Conservation (phyloP, 1,139 yeast species). For the Suhomyces bribrorum region DNA sequence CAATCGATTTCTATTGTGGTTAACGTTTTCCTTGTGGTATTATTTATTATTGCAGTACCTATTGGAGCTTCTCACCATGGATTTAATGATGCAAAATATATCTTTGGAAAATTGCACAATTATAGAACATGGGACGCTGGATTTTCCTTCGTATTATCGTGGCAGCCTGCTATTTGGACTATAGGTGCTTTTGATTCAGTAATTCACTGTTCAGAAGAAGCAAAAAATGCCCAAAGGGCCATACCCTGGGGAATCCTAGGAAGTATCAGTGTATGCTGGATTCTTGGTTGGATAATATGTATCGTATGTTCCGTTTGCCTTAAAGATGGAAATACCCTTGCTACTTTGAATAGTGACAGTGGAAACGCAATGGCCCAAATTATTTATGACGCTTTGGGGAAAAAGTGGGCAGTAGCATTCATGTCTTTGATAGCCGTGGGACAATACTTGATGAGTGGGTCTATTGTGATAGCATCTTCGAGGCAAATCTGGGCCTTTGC, state of each 20-base stretch:
- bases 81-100: slow-evolving; percentile 38
- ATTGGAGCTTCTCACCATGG: slow-evolving; percentile 44
- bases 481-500: slow-evolving; percentile 56
- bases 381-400: slow-evolving; percentile 64
- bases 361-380: slow-evolving; percentile 71
- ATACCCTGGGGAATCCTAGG: slow-evolving; percentile 41
- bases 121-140: slow-evolving; percentile 61
- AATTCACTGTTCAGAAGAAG: slow-evolving; percentile 36
- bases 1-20: slow-evolving; percentile 61
- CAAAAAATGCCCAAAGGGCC: slow-evolving; percentile 27
- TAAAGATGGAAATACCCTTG: slow-evolving; percentile 46
- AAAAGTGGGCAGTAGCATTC: slow-evolving; percentile 66
- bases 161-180: slow-evolving; percentile 38
- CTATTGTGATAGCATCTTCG: slow-evolving; percentile 51
- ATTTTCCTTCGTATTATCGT: slow-evolving; percentile 46
- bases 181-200: slow-evolving; percentile 36
- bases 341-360: slow-evolving; percentile 39
- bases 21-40: slow-evolving; percentile 54
- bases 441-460: slow-evolving; percentile 67
- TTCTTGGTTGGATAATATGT: slow-evolving; percentile 60
- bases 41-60: slow-evolving; percentile 73
- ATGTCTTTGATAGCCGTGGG: slow-evolving; percentile 60
- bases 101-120: slow-evolving; percentile 58
- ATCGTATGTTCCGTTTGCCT: slow-evolving; percentile 57
- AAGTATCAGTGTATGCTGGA: slow-evolving; percentile 58